phyloP scores from a whole-genome alignment of 2,329 filamentous ascomycete species.

The Sporothrix dimorphospora region DNA sequence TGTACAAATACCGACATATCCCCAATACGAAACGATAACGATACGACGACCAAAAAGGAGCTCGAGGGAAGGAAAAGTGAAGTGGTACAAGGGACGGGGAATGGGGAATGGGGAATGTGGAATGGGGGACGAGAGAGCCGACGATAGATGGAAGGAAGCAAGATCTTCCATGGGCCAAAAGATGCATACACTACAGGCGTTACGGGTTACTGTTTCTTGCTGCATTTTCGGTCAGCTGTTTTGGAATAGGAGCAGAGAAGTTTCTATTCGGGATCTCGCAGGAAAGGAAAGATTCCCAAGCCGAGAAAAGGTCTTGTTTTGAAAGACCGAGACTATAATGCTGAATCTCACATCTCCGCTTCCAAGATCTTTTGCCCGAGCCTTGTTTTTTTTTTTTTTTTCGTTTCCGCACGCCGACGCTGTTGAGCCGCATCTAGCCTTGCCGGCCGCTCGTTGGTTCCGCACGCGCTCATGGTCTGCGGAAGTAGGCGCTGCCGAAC shows the following conservation, averaged over 20 bases:
- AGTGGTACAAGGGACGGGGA: background rate
- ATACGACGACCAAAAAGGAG: background rate
- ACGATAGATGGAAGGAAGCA: background rate
- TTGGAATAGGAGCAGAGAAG: constrained; percentile 10
- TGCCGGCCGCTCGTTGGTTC: background rate
- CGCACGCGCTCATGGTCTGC: constrained; percentile 43
- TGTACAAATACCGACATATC: background rate
- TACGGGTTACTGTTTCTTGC: background rate
- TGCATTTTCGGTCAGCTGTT: too few species aligned
- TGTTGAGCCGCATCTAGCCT: constrained; percentile 3
- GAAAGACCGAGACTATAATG: background rate
- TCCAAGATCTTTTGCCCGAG: background rate
- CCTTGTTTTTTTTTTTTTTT: background rate
- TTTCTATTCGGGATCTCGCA: background rate
- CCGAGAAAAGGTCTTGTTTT: background rate
- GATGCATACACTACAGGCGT: constrained; percentile 5
- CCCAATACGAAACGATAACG: background rate
- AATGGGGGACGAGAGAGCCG: background rate
- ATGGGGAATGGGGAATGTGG: too few species aligned
- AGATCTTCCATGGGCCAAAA: background rate
- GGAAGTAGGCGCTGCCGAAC: constrained; percentile 72
- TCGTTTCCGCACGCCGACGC: background rate
- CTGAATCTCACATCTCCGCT: constrained; percentile 9
- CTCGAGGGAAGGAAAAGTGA: background rate
- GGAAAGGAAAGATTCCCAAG: background rate